Evolutionary conservation across 352 stramenopile genomes (phyloP), one percentile per base, ranked within the genome.

Genomic region (Phytophthora multivora): DNA sequence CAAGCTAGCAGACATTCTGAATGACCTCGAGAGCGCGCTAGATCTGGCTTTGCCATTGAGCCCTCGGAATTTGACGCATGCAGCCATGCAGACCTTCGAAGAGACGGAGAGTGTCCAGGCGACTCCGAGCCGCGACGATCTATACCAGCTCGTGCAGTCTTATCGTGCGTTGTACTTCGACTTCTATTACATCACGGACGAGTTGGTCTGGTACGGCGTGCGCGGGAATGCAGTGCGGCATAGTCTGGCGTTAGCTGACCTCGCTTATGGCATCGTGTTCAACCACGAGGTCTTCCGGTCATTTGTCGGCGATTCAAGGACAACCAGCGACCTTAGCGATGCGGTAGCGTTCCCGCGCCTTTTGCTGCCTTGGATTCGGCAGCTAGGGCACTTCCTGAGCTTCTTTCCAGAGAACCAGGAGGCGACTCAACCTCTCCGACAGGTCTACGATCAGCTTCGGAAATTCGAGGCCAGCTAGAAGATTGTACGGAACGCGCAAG

Each of bases 171-270:
- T 96, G 36, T 96, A 94, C 66, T 96, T 96, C 46, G 87, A 96
- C 58, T 96, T 96, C 45, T 96, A 93, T 74, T 96, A 96, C 79
- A 94, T 96, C 69, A 96, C 85, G 11, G 87, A 96, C 67, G 87
- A 96, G 57, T 66, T 96, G 30, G 83, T 94, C 36, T 96, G 85
- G 87, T 92, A 94, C 54, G 87, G 85, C 13, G 86, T 96, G 46
- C 87, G 87, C 7, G 80, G 87, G 33, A 94, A 91, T 71, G 83
- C 85, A 5, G 83, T 91, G 26, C 83, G 87, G 7, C 86, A 93
- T 54, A 93, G 82, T 25, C 69, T 96, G 25, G 88, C 89, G 63
- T 73, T 96, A 12, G 87, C 87, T 3, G 86, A 94, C 39, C 47
- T 96, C 25, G 85, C 83, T 0, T 94, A 96, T 59, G 85, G 85